Base-by-base conservation (phyloP, 352 stramenopile species). In the Phytophthora ramorum region DNA sequence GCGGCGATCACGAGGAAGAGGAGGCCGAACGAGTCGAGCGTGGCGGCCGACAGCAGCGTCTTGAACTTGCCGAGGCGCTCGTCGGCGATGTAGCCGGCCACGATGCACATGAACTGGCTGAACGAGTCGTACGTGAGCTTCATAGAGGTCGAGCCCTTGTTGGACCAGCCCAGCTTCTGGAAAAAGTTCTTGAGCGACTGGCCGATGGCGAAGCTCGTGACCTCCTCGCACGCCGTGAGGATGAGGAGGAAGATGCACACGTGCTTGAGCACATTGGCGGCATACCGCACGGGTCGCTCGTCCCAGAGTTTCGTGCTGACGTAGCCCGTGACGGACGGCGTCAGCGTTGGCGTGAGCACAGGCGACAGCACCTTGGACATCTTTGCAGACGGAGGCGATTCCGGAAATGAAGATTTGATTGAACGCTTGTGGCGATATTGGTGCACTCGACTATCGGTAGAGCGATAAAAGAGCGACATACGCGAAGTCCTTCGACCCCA, bases 61-160 rank as follows among this genome's bases (percentile, higher is more conserved):
- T 73, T 73, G 47, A 66, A 69, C 20, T 73, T 75, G 37, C 79
- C 76, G 43, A 89, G 80, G 20, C 69, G 71, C 35, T 89, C 79
- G 37, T 90, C 81, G 14, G 77, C 73, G n/a, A 87, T 58, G 77
- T 87, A 88, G 0, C 70, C 79, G 16, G 77, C 81, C 9, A 90
- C 73, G 47, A 90, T 67, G 35, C 78, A 79, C 41, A 79, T 68
- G 62, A 89, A 69, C 62, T 90, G 84, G n/a, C 69, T 83, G 47
- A 90, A 73, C 19, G 78, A 87, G 37, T 81, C 81, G 77, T 76
- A 89, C n/a, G 80, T 86, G 38, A 69, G 77, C 65, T 89, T 87
- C 77, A 91, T 79, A 32, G 61, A 81, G 28, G 80, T 71, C 13
- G 73, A 86, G 14, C 80, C 79, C 40, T 73, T 58, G 63, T 72